Conservation (phyloP, 1,139 yeast species). For the Protomyces arabidopsidicola region DNA sequence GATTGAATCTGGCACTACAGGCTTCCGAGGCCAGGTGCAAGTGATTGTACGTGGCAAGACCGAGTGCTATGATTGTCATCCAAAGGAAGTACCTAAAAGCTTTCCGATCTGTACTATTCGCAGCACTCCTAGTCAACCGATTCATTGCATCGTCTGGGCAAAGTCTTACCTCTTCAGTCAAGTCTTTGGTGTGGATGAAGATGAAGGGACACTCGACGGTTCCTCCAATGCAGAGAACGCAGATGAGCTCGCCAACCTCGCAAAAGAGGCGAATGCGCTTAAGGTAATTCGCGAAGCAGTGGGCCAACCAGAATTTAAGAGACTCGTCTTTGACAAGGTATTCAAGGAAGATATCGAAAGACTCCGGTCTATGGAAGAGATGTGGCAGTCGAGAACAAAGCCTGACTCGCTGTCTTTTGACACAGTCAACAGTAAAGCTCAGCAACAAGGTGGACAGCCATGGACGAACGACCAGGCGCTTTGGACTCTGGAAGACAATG, state of each 20-base stretch:
- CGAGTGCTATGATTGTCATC: conserved; percentile 90
- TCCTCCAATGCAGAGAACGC: conserved; percentile 55
- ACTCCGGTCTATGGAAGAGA: conserved; percentile 61
- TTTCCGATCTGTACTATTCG: conserved; percentile 96
- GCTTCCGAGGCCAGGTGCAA: conserved; percentile 87
- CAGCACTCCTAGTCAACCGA: conserved; percentile 93
- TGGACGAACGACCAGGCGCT: conserved; percentile 53
- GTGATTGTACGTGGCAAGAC: conserved; percentile 73
- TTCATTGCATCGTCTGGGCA: conserved; percentile 97
- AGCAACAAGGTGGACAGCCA: conserved; percentile 35
- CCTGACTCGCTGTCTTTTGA: conserved; percentile 59
- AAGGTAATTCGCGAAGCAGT: conserved; percentile 52
- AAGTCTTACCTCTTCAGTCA: conserved; percentile 80
- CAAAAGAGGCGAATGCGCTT: conserved; percentile 72
- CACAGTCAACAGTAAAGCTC: conserved; percentile 35
- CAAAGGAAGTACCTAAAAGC: conserved; percentile 80
- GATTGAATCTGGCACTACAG: conserved; percentile 93
- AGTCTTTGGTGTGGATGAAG: conserved; percentile 60
- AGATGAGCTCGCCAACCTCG: conserved; percentile 62
- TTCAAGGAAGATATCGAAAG: conserved; percentile 71
- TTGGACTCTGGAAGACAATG: conserved; percentile 63
- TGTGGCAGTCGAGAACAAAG: conserved; percentile 67
- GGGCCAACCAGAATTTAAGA: conserved; percentile 41
- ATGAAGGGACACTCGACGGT: conserved; percentile 37
- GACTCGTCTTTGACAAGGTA: conserved; percentile 45